Evolutionary conservation across 2,329 filamentous ascomycete species (phyloP).

Genomic region (Penicillium griseofulvum): DNA sequence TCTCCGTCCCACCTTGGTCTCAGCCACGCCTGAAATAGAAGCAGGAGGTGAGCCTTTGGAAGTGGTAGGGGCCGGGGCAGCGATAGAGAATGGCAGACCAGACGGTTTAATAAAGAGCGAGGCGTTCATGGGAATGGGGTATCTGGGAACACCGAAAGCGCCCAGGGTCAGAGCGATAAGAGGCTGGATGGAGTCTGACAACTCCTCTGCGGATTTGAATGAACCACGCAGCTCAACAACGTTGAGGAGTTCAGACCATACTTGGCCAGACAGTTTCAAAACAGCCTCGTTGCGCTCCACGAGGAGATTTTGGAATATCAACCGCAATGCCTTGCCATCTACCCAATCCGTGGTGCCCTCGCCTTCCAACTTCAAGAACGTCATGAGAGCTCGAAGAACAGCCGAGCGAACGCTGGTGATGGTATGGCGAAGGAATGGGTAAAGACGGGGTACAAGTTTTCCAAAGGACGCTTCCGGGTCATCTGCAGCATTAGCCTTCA

Average conservation of each 20-base stretch:
- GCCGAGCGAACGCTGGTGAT: constrained; percentile 94
- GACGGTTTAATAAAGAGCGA: constrained; percentile 90
- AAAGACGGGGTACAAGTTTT: constrained; percentile 85
- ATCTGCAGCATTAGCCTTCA: constrained; percentile 82
- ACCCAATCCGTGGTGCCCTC: constrained; percentile 84
- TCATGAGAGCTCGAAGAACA: constrained; percentile 86
- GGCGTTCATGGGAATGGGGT: constrained; percentile 89
- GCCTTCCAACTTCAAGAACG: constrained; percentile 83
- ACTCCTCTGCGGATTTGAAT: constrained; percentile 66
- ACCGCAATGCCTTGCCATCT: constrained; percentile 78
- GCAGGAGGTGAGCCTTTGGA: constrained; percentile 44
- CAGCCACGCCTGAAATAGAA: constrained; percentile 53
- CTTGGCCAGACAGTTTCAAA: constrained; percentile 75
- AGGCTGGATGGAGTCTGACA: constrained; percentile 72
- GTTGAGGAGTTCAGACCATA: constrained; percentile 78
- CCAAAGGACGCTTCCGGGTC: constrained; percentile 89
- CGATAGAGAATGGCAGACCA: constrained; percentile 71
- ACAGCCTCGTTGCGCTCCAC: constrained; percentile 87
- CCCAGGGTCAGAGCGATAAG: constrained; percentile 82
- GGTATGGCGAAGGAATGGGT: constrained; percentile 93
- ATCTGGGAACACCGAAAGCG: constrained; percentile 85
- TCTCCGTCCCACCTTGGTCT: constrained; percentile 66
- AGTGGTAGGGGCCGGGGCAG: constrained; percentile 34
- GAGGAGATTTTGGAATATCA: constrained; percentile 92
- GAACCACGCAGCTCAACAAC: constrained; percentile 62